phyloP scores from a whole-genome alignment of 306 rosid genomes.

The Chamaecrista fasciculata region DNA sequence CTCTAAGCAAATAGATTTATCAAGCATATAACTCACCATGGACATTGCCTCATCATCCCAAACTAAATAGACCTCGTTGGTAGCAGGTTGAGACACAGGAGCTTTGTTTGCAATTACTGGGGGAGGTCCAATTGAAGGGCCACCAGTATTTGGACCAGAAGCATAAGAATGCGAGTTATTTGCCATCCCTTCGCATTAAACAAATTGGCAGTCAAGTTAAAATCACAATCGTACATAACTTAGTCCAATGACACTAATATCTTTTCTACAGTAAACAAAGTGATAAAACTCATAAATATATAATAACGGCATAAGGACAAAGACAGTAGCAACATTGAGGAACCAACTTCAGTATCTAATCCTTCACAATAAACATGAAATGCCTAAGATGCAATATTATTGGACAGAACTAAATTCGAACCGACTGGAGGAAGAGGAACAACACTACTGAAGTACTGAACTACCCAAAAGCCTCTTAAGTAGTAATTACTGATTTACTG shows the following conservation, averaged over 20 bases:
- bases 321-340: not conserved
- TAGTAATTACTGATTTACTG: too few relatives aligned
- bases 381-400: not conserved
- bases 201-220: slow-evolving; percentile 18
- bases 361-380: not conserved
- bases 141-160: slow-evolving; percentile 98
- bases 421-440: not conserved
- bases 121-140: slow-evolving; percentile 99
- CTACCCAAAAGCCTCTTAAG: not conserved
- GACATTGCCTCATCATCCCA: slow-evolving; percentile 99
- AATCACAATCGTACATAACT: slow-evolving; percentile 17
- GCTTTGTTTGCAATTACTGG: slow-evolving; percentile 94
- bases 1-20: not conserved
- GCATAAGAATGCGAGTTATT: slow-evolving; percentile 87
- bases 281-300: slow-evolving; percentile 17
- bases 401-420: not conserved
- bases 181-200: slow-evolving; percentile 48
- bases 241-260: slow-evolving; percentile 8
- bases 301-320: not conserved
- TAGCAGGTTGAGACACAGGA: slow-evolving; percentile 77
- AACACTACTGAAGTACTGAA: not conserved
- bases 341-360: not conserved
- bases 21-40: slow-evolving; percentile 62
- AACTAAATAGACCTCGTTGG: slow-evolving; percentile 92
- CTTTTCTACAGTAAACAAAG: slow-evolving; percentile 46